Percentiles rank a stretch among this genome's conserved stretches.
Evolutionary conservation across 495 filamentous ascomycete genomes (phyloP).

Genomic region (Apodospora peruviana): DNA sequence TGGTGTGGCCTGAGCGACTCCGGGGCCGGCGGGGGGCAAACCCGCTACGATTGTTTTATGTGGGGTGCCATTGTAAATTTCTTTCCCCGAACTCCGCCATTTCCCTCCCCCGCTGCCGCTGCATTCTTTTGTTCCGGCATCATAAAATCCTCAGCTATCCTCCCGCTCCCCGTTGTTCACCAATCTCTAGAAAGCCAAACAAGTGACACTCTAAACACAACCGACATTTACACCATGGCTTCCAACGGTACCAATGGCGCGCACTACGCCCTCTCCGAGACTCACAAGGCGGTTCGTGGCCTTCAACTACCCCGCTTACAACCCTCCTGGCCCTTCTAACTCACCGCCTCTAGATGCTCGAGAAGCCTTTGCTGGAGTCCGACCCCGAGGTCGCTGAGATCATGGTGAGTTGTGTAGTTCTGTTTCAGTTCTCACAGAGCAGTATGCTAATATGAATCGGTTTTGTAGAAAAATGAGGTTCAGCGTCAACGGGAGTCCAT

Average conservation of each 20-base stretch:
- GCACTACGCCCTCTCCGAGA: conserved; percentile 79
- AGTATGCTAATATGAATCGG: background rate
- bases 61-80: conserved; percentile 20
- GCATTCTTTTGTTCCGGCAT: conserved; percentile 1
- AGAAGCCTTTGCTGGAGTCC: conserved; percentile 74
- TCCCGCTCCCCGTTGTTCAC: background rate
- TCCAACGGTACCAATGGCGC: conserved; percentile 24
- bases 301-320: conserved; percentile 1
- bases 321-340: conserved; percentile 33
- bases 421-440: background rate
- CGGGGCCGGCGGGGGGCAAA: too few relatives aligned
- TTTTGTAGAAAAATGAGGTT: conserved; percentile 75
- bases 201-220: background rate
- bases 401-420: conserved; percentile 67
- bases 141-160: conserved; percentile 3
- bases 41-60: background rate
- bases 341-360: conserved; percentile 68
- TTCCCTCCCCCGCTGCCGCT: background rate
- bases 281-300: conserved; percentile 77
- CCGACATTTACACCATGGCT: conserved; percentile 31
- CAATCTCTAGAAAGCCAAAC: conserved; percentile 5
- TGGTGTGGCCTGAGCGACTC: too few relatives aligned
- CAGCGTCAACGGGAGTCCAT: conserved; percentile 97
- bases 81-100: conserved; percentile 13
- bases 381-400: conserved; percentile 91